phyloP scores from a whole-genome alignment of 1,284 basidiomycete species.

The Cystobasidium pallidum region DNA sequence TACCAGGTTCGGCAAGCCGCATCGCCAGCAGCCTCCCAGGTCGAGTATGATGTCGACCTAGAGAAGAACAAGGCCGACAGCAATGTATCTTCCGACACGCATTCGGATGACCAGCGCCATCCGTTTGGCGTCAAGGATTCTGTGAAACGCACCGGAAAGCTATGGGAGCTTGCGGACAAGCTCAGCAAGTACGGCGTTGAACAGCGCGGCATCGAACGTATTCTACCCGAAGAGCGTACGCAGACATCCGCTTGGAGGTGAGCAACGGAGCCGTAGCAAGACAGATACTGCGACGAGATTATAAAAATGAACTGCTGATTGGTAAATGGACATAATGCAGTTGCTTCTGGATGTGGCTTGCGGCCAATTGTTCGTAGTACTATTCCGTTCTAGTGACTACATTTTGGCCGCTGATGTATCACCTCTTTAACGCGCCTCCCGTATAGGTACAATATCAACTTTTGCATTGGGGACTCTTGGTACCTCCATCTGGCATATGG shows the following conservation, averaged over 20 bases:
- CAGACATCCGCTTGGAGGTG: constrained; percentile 24
- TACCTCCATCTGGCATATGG: constrained; percentile 40
- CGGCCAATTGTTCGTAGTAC: constrained; percentile 30
- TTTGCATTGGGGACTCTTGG: constrained; percentile 34
- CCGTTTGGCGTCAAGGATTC: constrained; percentile 18
- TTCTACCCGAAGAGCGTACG: constrained; percentile 33
- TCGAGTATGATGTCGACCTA: constrained; percentile 27
- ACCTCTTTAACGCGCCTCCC: too few relatives aligned
- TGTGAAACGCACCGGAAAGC: constrained; percentile 9
- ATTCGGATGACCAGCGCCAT: background rate
- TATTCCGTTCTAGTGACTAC: too few relatives aligned
- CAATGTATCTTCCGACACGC: constrained; percentile 2
- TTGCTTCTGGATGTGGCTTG: constrained; percentile 42
- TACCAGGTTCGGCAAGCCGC: background rate
- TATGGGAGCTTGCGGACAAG: constrained; percentile 25
- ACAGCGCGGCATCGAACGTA: constrained; percentile 42
- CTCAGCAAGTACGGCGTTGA: constrained; percentile 31
- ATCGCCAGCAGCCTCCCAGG: constrained; percentile 1
- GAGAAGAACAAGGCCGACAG: constrained; percentile 36
- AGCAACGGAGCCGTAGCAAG: background rate
- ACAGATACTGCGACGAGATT: too few relatives aligned
- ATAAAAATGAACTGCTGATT: too few relatives aligned
- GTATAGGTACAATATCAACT: constrained; percentile 20
- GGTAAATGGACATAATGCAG: too few relatives aligned
- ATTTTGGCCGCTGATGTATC: too few relatives aligned